Evolutionary conservation across 192 early-diverging fungal species (phyloP).

Genomic region (Coemansia erecta): DNA sequence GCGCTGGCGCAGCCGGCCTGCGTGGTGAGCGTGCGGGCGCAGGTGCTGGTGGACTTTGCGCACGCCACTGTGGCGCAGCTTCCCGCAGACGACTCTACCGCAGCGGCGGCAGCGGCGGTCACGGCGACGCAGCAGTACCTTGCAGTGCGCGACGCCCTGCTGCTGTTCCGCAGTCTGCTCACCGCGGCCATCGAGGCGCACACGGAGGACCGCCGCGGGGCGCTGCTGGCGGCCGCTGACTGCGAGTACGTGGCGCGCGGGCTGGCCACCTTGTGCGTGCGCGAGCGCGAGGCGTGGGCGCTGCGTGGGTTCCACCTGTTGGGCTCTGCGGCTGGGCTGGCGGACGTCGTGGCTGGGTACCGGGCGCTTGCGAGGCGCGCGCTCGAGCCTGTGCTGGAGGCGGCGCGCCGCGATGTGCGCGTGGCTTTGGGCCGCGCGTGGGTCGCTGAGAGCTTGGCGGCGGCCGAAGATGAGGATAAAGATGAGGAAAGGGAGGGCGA

Average conservation of each 20-base stretch:
- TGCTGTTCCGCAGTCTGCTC: slow-evolving; percentile 37
- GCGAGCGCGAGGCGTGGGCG: slow-evolving; percentile 25
- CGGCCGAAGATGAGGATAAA: slow-evolving; percentile 9
- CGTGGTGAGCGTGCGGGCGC: slow-evolving; percentile 39
- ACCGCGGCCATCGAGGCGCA: slow-evolving; percentile 7
- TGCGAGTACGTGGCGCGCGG: slow-evolving; percentile 48
- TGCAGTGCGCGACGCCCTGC: slow-evolving; percentile 47
- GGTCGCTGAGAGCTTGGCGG: slow-evolving; percentile 11
- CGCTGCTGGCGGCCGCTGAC: slow-evolving; percentile 46
- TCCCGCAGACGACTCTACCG: slow-evolving; percentile 3
- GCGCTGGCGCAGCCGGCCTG: slow-evolving; percentile 32
- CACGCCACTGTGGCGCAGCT: slow-evolving; percentile 37
- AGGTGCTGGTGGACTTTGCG: slow-evolving; percentile 49
- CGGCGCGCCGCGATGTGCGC: slow-evolving; percentile 9
- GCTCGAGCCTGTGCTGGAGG: slow-evolving; percentile 23
- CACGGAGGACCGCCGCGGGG: slow-evolving; percentile 8
- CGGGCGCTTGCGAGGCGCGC: slow-evolving; percentile 26
- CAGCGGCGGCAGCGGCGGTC: not conserved
- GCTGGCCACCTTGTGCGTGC: slow-evolving; percentile 13
- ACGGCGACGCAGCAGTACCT: slow-evolving; percentile 28
- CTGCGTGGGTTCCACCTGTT: slow-evolving; percentile 24
- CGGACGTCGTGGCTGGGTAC: slow-evolving; percentile 37
- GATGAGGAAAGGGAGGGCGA: too few species aligned
- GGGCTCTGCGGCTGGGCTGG: slow-evolving; percentile 41
- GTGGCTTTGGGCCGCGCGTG: too few species aligned